A percentile compares a stretch with the other conserved stretches of the same genome.
Conservation (phyloP, 768 basidiomycete genomes). For the Cyclocybe aegerita region DNA sequence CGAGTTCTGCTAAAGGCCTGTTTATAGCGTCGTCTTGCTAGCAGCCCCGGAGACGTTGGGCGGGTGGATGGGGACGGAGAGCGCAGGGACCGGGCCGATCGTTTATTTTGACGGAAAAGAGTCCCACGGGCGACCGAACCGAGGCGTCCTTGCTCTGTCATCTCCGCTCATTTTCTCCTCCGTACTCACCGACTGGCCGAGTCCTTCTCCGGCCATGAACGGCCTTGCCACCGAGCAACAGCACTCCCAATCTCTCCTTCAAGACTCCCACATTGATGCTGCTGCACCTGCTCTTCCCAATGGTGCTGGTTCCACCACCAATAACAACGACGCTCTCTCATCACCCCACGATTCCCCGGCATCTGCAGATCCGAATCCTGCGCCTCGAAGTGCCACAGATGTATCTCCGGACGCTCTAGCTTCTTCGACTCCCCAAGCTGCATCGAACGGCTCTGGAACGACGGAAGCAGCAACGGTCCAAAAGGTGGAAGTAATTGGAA, state of each 20-base stretch:
- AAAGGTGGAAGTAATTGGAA: constrained; percentile 11
- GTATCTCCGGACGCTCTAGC: constrained; percentile 10
- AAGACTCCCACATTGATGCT: constrained; percentile 23
- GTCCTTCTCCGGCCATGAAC: constrained; percentile 43
- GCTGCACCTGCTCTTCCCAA: constrained; percentile 23
- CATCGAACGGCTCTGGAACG: constrained; percentile 2
- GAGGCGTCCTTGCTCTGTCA: constrained; percentile 19
- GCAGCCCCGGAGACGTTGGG: not conserved
- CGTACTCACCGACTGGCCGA: constrained; percentile 24
- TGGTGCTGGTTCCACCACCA: constrained; percentile 28
- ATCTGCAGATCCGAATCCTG: constrained; percentile 15
- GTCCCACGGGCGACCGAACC: constrained; percentile 35
- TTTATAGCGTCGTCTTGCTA: constrained; percentile 1
- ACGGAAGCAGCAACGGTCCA: constrained; percentile 11
- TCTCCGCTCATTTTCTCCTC: constrained; percentile 28
- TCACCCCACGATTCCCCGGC: constrained; percentile 18
- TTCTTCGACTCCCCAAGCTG: constrained; percentile 6
- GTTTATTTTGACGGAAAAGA: constrained; percentile 27
- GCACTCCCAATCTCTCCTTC: constrained; percentile 29
- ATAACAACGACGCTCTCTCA: constrained; percentile 13
- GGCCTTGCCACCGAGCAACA: constrained; percentile 33
- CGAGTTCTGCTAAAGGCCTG: not conserved
- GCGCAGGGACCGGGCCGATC: constrained; percentile 16
- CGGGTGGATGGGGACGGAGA: not conserved
- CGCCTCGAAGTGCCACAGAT: constrained; percentile 7